A percentile compares a stretch with the other conserved stretches of the same genome.
Evolutionary conservation across 139 green algal genomes (phyloP).

Genomic region (Volvox reticuliferus): DNA sequence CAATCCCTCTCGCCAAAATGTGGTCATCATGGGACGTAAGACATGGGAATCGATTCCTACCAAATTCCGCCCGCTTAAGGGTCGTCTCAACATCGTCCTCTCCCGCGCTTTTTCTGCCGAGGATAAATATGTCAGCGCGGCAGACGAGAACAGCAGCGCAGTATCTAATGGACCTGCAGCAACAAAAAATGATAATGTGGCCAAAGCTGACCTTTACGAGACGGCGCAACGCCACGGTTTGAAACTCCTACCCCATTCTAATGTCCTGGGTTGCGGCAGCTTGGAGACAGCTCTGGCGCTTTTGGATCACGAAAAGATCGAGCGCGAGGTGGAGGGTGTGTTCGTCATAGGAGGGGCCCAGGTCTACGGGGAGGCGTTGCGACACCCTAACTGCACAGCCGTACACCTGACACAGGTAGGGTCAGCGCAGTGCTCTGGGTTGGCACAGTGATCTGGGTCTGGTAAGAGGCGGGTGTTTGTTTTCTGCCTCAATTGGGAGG

Average conservation of each 20-base stretch:
- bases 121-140: not conserved
- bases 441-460: not conserved
- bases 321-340: constrained; percentile 79
- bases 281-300: constrained; percentile 83
- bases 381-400: constrained; percentile 78
- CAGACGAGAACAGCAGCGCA: constrained; percentile 26
- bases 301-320: constrained; percentile 62
- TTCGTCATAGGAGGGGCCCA: constrained; percentile 98
- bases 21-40: constrained; percentile 98
- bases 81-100: constrained; percentile 97
- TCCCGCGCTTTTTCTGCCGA: constrained; percentile 59
- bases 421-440: too few species aligned
- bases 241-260: constrained; percentile 42
- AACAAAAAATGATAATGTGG: not conserved
- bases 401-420: constrained; percentile 90
- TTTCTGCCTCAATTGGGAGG: too few species aligned
- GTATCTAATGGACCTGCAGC: not conserved
- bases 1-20: constrained; percentile 83
- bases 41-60: constrained; percentile 97
- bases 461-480: not conserved
- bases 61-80: constrained; percentile 92
- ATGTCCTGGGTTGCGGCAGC: constrained; percentile 72
- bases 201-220: not conserved
- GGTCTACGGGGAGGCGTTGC: constrained; percentile 80
- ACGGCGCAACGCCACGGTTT: constrained; percentile 6